Evolutionary conservation across 345 rosid genomes (phyloP).

Genomic region (Raphanus raphanistrum): DNA sequence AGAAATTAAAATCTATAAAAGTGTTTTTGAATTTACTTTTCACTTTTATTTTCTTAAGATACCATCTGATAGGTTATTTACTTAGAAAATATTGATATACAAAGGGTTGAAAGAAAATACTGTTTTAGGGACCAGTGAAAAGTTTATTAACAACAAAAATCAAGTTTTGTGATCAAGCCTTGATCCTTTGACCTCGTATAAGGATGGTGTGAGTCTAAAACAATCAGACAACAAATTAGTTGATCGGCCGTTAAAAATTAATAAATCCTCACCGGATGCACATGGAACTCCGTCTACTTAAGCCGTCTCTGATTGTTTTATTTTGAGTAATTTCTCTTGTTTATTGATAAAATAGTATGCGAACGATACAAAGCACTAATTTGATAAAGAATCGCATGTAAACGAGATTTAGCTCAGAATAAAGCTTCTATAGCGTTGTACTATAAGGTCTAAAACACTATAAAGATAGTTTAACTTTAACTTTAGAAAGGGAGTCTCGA

Average conservation of each 20-base stretch:
- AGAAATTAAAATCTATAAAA: no score
- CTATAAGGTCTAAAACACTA: constrained; percentile 13
- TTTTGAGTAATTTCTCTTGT: background rate
- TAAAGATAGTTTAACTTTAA: constrained; percentile 15
- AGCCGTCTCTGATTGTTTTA: background rate
- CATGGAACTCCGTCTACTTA: background rate
- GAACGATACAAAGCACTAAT: background rate
- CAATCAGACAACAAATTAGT: background rate
- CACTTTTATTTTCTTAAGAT: background rate
- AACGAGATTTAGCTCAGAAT: constrained; percentile 1
- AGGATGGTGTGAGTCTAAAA: background rate
- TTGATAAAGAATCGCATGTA: background rate
- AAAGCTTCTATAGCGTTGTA: constrained; percentile 3
- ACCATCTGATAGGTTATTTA: background rate
- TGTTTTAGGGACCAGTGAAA: background rate
- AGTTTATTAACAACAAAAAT: background rate
- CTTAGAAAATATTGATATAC: background rate
- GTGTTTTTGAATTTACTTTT: background rate
- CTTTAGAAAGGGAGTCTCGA: constrained; percentile 7
- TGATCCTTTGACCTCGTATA: background rate
- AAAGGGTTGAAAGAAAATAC: background rate
- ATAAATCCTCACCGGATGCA: background rate
- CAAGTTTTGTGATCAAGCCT: background rate
- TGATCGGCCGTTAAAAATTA: background rate
- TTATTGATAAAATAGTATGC: background rate